Percentiles rank a stretch among this genome's conserved stretches.
Evolutionary conservation across 768 basidiomycete species (phyloP).

Genomic region (Leccinum pellstonianum): DNA sequence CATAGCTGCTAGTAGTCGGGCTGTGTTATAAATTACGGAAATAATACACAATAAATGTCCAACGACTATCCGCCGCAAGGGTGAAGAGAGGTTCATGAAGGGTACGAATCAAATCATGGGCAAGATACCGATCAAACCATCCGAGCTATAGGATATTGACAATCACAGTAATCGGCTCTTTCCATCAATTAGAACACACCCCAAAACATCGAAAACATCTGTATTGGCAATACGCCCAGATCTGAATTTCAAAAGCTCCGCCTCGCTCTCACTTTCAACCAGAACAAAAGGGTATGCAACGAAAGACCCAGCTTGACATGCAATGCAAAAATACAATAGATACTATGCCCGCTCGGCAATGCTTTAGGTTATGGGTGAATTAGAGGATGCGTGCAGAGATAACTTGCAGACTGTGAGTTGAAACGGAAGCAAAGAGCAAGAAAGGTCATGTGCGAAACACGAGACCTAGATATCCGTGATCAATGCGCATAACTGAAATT

Average conservation of each 20-base stretch:
- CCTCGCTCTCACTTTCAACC: neutral
- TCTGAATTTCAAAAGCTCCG: neutral
- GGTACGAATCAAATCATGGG: neutral
- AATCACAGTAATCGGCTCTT: neutral
- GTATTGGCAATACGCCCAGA: neutral
- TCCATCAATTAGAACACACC: neutral
- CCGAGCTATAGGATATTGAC: neutral
- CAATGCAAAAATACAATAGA: conserved; percentile 10
- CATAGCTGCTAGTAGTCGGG: neutral
- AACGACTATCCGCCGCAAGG: neutral
- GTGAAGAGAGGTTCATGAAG: neutral
- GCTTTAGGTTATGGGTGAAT: conserved; percentile 8
- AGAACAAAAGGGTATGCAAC: neutral
- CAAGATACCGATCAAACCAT: neutral
- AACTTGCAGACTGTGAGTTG: neutral
- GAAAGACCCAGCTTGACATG: conserved; percentile 3
- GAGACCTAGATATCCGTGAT: conserved; percentile 3
- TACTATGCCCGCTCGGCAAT: conserved; percentile 13
- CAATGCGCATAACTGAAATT: neutral
- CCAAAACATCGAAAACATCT: neutral
- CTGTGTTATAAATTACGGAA: neutral
- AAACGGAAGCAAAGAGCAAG: neutral
- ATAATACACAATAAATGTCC: neutral
- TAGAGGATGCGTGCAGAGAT: neutral
- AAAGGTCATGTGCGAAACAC: neutral